Evolutionary conservation across 2,329 filamentous ascomycete genomes (phyloP).

Genomic region (Venturiaceae sp.): DNA sequence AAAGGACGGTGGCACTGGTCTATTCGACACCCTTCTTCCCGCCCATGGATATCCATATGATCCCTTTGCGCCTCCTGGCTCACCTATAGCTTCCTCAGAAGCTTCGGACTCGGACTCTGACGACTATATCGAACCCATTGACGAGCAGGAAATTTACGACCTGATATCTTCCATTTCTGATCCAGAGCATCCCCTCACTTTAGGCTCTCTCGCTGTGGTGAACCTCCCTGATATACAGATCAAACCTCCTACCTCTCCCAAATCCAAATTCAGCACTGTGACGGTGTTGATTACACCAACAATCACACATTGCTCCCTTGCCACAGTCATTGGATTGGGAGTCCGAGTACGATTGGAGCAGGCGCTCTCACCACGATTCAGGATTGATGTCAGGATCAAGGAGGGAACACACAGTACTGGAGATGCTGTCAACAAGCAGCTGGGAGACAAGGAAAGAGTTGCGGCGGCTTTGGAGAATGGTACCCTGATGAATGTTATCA

Average conservation of each 20-base stretch:
- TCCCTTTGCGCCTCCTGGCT: slow-evolving; percentile 31
- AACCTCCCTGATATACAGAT: slow-evolving; percentile 92
- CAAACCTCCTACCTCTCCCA: slow-evolving; percentile 51
- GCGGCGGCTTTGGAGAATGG: slow-evolving; percentile 92
- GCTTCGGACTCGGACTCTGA: slow-evolving; percentile 36
- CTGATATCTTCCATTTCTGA: slow-evolving; percentile 91
- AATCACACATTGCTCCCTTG: slow-evolving; percentile 91
- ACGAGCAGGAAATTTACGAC: slow-evolving; percentile 96
- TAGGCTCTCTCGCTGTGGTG: slow-evolving; percentile 88
- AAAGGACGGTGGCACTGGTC: slow-evolving; percentile 38
- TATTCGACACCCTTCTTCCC: slow-evolving; percentile 45
- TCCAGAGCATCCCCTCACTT: slow-evolving; percentile 88
- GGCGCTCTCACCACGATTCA: slow-evolving; percentile 80
- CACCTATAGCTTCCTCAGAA: slow-evolving; percentile 22
- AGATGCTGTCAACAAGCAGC: slow-evolving; percentile 92
- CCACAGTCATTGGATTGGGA: slow-evolving; percentile 90
- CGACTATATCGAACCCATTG: slow-evolving; percentile 68
- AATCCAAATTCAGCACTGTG: slow-evolving; percentile 61
- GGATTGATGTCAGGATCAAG: slow-evolving; percentile 88
- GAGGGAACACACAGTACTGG: slow-evolving; percentile 92
- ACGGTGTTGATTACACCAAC: slow-evolving; percentile 89
- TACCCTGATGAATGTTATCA: slow-evolving; percentile 75
- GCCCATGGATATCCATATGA: slow-evolving; percentile 39
- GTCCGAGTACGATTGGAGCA: slow-evolving; percentile 88
- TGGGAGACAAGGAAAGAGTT: slow-evolving; percentile 92